A percentile compares a stretch with the other conserved stretches of the same genome.
Conservation (phyloP, 352 stramenopile genomes). For the Phytophthora hibernalis region DNA sequence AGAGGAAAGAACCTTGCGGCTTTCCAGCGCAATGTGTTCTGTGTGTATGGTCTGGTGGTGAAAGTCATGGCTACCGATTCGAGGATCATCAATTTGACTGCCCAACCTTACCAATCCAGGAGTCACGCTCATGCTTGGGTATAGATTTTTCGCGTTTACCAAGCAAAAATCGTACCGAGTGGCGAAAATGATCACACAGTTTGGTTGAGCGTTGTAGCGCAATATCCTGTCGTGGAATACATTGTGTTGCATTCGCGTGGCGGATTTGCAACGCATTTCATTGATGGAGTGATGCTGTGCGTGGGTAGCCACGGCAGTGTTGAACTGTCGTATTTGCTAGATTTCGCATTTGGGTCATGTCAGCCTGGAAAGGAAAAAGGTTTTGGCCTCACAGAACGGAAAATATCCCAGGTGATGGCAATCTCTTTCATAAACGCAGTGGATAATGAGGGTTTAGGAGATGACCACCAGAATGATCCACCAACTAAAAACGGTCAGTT, state of each 20-base stretch:
- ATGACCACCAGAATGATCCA: neutral
- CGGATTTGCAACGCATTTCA: constrained; percentile 14
- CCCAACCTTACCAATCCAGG: neutral
- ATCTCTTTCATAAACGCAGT: too few species aligned
- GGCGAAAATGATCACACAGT: neutral
- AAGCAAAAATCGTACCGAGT: neutral
- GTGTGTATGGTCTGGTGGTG: constrained; percentile 33
- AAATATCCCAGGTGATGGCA: constrained; percentile 11
- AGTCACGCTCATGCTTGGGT: neutral
- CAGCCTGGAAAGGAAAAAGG: neutral
- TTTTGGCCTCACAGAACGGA: neutral
- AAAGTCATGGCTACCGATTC: constrained; percentile 36
- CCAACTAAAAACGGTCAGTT: neutral
- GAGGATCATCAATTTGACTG: constrained; percentile 19
- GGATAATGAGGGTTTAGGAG: too few species aligned
- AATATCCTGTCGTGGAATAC: constrained; percentile 2
- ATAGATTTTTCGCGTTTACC: constrained; percentile 14
- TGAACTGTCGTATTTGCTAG: constrained; percentile 2
- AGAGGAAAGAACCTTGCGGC: constrained; percentile 20
- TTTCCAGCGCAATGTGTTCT: constrained; percentile 44
- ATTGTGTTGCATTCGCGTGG: constrained; percentile 16
- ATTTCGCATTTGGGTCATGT: constrained; percentile 8
- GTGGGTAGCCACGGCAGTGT: neutral
- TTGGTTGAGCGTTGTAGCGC: neutral
- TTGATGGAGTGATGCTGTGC: constrained; percentile 1